phyloP scores from a whole-genome alignment of 306 rosid species.

The Medicago lupulina region DNA sequence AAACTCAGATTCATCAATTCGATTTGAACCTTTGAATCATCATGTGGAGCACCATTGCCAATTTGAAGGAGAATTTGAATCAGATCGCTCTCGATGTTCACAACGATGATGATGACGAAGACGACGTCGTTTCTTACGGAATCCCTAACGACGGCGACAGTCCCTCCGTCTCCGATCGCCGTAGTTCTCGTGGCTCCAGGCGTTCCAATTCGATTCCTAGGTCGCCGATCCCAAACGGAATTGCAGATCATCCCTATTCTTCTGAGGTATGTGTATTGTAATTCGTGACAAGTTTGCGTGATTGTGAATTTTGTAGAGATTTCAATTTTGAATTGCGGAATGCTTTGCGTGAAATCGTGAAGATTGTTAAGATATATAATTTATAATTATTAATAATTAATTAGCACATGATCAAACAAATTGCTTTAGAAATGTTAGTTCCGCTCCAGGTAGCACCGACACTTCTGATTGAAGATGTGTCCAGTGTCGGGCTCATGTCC shows the following conservation, averaged over 20 bases:
- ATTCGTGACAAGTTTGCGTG: background rate
- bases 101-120: constrained; percentile 61
- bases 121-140: constrained; percentile 49
- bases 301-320: background rate
- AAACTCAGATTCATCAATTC: constrained; percentile 21
- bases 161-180: constrained; percentile 69
- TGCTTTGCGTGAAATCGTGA: background rate
- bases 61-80: constrained; percentile 84
- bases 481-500: no score
- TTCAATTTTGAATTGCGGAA: background rate
- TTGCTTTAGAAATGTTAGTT: constrained; percentile 11
- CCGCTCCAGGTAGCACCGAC: no score
- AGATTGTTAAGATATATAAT: background rate
- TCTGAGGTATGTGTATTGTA: constrained; percentile 52
- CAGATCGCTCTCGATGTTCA: constrained; percentile 91
- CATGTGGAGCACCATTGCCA: constrained; percentile 89
- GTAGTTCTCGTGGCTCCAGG: constrained; percentile 66
- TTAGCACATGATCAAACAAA: background rate
- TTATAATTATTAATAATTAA: background rate
- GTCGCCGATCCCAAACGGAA: constrained; percentile 66
- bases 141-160: constrained; percentile 39
- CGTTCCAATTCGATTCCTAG: constrained; percentile 57
- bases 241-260: constrained; percentile 44
- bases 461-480: no score
- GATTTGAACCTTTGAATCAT: constrained; percentile 46